Conservation (phyloP, 2,329 filamentous ascomycete species). For the Fusarium veterinarium region DNA sequence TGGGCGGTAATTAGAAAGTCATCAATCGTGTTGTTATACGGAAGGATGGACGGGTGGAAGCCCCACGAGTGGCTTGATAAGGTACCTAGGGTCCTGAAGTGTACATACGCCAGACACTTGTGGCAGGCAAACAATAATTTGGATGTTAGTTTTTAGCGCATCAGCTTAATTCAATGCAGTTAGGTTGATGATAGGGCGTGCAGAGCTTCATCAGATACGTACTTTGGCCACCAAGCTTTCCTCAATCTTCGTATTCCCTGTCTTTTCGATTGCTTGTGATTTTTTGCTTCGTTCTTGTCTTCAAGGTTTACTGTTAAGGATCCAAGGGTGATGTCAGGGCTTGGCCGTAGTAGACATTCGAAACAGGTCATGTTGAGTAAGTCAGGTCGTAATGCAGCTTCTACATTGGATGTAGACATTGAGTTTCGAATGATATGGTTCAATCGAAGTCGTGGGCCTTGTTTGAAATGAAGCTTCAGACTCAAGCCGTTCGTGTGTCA, state of each 20-base stretch:
- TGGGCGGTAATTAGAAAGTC: slow-evolving; percentile 33
- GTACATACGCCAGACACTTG: slow-evolving; percentile 13
- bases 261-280: slow-evolving; percentile 1
- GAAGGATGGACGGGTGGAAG: slow-evolving; percentile 18
- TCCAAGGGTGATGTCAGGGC: background rate
- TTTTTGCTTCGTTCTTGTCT: slow-evolving; percentile 34
- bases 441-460: slow-evolving; percentile 17
- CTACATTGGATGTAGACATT: background rate
- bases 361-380: background rate
- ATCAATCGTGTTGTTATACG: slow-evolving; percentile 31
- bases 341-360: background rate
- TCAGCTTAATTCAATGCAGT: slow-evolving; percentile 19
- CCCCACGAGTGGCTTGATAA: background rate
- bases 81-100: slow-evolving; percentile 22
- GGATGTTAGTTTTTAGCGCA: slow-evolving; percentile 18
- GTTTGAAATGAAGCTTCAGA: slow-evolving; percentile 7
- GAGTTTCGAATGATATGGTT: background rate
- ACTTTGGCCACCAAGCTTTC: slow-evolving; percentile 19
- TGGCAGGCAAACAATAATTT: slow-evolving; percentile 18
- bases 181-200: slow-evolving; percentile 20
- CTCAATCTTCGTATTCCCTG: slow-evolving; percentile 35
- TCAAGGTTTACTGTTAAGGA: slow-evolving; percentile 9
- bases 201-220: slow-evolving; percentile 9
- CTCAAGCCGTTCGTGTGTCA: slow-evolving; percentile 16
- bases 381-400: background rate